Base-by-base conservation (phyloP, 1,139 yeast genomes). In the Sugiyamaella pinicola region DNA sequence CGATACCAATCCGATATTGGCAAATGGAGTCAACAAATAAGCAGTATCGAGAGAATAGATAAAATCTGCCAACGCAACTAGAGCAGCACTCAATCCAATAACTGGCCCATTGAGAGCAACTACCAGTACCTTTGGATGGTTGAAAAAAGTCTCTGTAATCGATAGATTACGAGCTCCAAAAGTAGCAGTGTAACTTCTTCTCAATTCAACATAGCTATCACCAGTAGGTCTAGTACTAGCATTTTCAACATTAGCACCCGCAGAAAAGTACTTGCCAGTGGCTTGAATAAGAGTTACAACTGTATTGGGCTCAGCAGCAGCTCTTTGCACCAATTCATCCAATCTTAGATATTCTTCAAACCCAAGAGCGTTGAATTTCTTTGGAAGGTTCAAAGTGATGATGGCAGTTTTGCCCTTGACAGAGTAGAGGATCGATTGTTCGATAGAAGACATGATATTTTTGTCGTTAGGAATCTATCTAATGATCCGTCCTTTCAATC, bases 91-190 rank as follows among this genome's bases (percentile, higher is more conserved):
- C 57, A 89, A 77, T 0, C 97, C 97, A 58, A 89, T 80, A 10
- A 83, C 96, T 0, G 96, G 96, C 1, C 97, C 96, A 64, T 89
- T 89, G 56, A 89, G 75, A 10, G 93, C 91, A 37, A 83, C 82
- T 22, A 84, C 84, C 50, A 89, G 73, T 4, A 88, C 77, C 69
- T 89, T 90, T 19, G 78, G 73, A 68, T 89, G 96, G 64, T 82
- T 80, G 61, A 82, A 80, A 69, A 87, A 83, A 42, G 85, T 74
- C 58, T 83, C 81, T 6, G 95, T 84, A 54, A 88, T 72, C 63
- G 78, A 83, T 22, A 83, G 77, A 68, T 89, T 89, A 65, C 91
- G 80, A 8, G 89, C 81, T 12, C 83, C 82, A 64, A 87, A 85
- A 55, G 44, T 46, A 28, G 54, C 55, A 37, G 45, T 51, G 44